Conservation (phyloP, 441 rosid genomes). For the Rhodomyrtus psidioides region DNA sequence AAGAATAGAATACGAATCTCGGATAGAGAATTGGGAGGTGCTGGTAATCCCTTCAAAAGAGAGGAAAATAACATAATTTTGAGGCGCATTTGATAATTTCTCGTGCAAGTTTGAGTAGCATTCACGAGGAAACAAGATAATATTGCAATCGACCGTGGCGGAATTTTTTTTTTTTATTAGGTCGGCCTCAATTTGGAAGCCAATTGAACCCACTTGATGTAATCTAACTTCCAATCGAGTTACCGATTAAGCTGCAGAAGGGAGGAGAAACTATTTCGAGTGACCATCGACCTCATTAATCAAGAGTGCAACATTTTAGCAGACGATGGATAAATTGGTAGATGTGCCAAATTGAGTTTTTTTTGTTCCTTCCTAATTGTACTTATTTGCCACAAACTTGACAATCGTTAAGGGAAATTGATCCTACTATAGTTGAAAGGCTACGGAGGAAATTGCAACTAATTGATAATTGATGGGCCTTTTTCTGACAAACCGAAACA, state of each 20-base stretch:
- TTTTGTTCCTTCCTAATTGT: no score
- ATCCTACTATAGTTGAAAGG: neutral
- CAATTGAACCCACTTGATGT: neutral
- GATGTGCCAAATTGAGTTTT: neutral
- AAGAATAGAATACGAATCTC: neutral
- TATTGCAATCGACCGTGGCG: neutral
- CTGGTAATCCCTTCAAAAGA: neutral
- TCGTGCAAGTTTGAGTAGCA: neutral
- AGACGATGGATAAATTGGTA: neutral
- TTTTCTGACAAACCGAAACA: neutral
- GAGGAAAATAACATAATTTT: neutral
- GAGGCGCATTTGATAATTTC: no score
- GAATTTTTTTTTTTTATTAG: no score
- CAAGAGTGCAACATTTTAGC: fast-evolving
- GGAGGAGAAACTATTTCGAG: neutral
- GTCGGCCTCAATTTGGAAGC: neutral
- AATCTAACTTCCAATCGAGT: neutral
- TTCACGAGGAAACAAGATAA: neutral
- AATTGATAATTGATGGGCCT: neutral
- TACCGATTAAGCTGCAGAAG: no score
- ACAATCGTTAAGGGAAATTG: neutral
- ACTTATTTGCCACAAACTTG: neutral
- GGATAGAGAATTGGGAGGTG: neutral
- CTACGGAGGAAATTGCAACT: neutral
- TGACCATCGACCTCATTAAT: neutral